phyloP scores from a whole-genome alignment of 352 stramenopile genomes.

The Phytopythium kandeliae region DNA sequence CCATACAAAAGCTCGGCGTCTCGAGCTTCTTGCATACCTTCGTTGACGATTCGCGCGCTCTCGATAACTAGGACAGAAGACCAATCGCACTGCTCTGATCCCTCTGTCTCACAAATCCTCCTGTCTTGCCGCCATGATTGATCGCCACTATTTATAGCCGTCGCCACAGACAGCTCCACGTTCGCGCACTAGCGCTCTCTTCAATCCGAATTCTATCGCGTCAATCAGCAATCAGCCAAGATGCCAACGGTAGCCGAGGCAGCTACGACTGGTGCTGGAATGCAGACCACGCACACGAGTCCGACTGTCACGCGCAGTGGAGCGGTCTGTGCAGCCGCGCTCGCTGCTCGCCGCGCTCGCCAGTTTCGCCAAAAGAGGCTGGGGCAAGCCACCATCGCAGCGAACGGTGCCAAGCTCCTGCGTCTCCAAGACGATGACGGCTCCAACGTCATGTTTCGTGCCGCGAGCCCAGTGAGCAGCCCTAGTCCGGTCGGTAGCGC shows the following conservation, averaged over 20 bases:
- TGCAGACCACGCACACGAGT: neutral
- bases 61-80: constrained; percentile 19
- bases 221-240: neutral
- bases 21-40: constrained; percentile 61
- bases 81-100: no score
- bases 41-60: constrained; percentile 21
- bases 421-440: neutral
- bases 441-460: neutral
- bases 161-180: no score
- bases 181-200: no score
- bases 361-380: constrained; percentile 30
- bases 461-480: constrained; percentile 12
- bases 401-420: constrained; percentile 3
- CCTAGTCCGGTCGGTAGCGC: neutral
- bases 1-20: constrained; percentile 59
- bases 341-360: constrained; percentile 42
- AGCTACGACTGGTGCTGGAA: neutral
- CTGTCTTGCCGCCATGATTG: neutral
- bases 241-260: neutral
- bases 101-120: neutral
- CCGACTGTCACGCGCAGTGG: constrained; percentile 7
- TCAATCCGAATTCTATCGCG: no score
- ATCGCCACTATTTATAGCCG: neutral
- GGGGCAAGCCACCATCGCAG: neutral
- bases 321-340: constrained; percentile 33